Conservation (phyloP, 495 filamentous ascomycete species). For the Evansstolkia leycettana region DNA sequence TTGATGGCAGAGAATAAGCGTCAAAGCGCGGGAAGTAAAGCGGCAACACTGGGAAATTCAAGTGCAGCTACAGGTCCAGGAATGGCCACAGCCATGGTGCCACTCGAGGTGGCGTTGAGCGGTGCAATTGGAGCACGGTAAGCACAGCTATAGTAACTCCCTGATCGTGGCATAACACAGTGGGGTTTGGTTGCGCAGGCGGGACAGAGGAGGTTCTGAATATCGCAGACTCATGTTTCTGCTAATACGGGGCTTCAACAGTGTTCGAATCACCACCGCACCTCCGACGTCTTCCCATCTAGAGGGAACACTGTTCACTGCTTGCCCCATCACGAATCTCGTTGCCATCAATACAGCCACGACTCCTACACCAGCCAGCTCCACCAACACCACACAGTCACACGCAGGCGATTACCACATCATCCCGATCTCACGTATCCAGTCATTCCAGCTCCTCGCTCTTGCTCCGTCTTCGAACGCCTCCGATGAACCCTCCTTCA, state of each 20-base stretch:
- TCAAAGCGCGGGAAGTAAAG: slow-evolving; percentile 30
- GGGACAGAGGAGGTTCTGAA: too few relatives aligned
- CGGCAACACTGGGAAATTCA: slow-evolving; percentile 16
- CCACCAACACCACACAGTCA: slow-evolving; percentile 25
- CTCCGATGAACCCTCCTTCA: slow-evolving; percentile 27
- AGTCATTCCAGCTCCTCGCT: slow-evolving; percentile 42
- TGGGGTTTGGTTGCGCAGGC: too few relatives aligned
- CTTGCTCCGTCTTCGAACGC: slow-evolving; percentile 20
- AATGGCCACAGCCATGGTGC: slow-evolving; percentile 30
- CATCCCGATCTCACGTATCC: slow-evolving; percentile 50
- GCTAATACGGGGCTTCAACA: slow-evolving; percentile 12
- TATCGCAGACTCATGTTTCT: too few relatives aligned
- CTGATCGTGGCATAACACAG: too few relatives aligned
- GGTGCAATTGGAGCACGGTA: slow-evolving; percentile 42
- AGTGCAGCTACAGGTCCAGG: slow-evolving; percentile 15
- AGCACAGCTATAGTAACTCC: slow-evolving; percentile 5
- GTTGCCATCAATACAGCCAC: slow-evolving; percentile 45
- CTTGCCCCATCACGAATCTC: slow-evolving; percentile 52
- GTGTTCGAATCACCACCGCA: slow-evolving; percentile 49
- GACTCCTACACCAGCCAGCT: slow-evolving; percentile 9
- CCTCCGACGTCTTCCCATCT: slow-evolving; percentile 34
- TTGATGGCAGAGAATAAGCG: slow-evolving; percentile 36
- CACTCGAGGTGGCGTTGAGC: slow-evolving; percentile 35
- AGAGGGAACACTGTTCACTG: slow-evolving; percentile 57
- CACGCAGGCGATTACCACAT: slow-evolving; percentile 49